These are phyloP conservation scores for Monosporascus sp. DNA, from an alignment of 2,329 filamentous ascomycete genomes.

Conservation along the genomic window DNA sequence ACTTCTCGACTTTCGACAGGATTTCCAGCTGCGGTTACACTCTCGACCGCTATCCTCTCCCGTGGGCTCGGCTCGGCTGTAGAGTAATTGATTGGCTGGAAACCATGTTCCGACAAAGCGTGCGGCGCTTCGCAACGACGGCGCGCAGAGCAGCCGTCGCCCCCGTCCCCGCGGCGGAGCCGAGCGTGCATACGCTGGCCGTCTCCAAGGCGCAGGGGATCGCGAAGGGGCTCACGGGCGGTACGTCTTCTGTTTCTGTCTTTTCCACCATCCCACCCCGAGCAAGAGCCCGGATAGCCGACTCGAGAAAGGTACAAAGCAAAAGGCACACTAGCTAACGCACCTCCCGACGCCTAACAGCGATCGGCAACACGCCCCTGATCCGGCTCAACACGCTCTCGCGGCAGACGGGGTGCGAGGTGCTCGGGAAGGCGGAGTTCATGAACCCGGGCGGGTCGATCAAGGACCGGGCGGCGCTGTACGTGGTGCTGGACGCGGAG, in stretches of 20 bases:
- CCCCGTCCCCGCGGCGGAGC: conserved; percentile 27
- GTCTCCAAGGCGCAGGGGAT: conserved; percentile 77
- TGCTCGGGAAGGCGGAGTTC: conserved; percentile 97
- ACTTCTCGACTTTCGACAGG: too few relatives aligned
- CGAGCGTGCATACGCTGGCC: conserved; percentile 58
- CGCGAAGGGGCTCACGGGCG: conserved; percentile 73
- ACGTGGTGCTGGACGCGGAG: conserved; percentile 90
- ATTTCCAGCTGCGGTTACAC: too few relatives aligned
- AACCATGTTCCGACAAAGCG: conserved; percentile 64
- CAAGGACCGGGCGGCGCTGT: conserved; percentile 93
- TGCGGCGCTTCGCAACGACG: conserved; percentile 62
- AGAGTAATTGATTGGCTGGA: not conserved
- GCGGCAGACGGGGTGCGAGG: conserved; percentile 83
- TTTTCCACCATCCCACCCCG: not conserved
- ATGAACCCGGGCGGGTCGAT: conserved; percentile 96
- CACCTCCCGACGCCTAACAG: conserved; percentile 37
- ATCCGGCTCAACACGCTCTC: conserved; percentile 87
- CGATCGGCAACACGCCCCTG: conserved; percentile 94
- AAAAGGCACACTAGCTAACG: not conserved
- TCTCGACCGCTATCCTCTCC: too few relatives aligned
- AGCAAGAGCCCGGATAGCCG: not conserved
- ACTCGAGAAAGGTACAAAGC: conserved; percentile 1
- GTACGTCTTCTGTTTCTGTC: conserved; percentile 40
- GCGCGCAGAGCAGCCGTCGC: conserved; percentile 43
- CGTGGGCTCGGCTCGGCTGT: too few relatives aligned